Evolutionary conservation across 2,329 filamentous ascomycete species (phyloP).

Genomic region (Fusarium sp.): DNA sequence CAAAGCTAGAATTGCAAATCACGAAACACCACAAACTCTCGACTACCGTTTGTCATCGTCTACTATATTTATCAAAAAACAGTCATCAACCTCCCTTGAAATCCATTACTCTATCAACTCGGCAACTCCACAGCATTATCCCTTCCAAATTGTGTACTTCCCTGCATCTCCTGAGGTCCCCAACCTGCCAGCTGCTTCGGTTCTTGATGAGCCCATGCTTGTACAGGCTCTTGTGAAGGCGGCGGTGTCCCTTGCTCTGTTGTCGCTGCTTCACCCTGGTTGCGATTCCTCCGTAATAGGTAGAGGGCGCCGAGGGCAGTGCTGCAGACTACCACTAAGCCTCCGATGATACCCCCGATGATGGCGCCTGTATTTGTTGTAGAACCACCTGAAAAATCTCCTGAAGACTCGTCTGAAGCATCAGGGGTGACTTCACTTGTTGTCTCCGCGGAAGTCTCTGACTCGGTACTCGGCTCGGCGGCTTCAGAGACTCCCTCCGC

Average conservation of each 20-base stretch:
- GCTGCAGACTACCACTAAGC: conserved; percentile 50
- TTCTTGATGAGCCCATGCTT: neutral
- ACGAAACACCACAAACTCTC: neutral
- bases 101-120: neutral
- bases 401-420: neutral
- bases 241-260: neutral
- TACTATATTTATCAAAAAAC: neutral
- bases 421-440: neutral
- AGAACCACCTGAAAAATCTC: neutral
- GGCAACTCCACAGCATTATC: neutral
- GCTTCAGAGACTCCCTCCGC: neutral
- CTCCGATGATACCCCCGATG: conserved; percentile 51
- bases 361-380: conserved; percentile 49
- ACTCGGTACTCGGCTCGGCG: neutral
- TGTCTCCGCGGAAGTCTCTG: conserved; percentile 13
- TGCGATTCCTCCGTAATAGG: neutral
- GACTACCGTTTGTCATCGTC: neutral
- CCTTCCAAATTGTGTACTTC: neutral
- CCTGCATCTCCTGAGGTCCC: conserved; percentile 3
- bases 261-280: neutral
- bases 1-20: neutral
- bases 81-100: neutral
- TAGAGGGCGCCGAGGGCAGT: conserved; percentile 34
- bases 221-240: no score
- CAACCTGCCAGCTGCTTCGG: neutral